Percentiles rank a stretch among this genome's conserved stretches.
Conservation (phyloP, 2,329 filamentous ascomycete species). For the Neonectria punicea region DNA sequence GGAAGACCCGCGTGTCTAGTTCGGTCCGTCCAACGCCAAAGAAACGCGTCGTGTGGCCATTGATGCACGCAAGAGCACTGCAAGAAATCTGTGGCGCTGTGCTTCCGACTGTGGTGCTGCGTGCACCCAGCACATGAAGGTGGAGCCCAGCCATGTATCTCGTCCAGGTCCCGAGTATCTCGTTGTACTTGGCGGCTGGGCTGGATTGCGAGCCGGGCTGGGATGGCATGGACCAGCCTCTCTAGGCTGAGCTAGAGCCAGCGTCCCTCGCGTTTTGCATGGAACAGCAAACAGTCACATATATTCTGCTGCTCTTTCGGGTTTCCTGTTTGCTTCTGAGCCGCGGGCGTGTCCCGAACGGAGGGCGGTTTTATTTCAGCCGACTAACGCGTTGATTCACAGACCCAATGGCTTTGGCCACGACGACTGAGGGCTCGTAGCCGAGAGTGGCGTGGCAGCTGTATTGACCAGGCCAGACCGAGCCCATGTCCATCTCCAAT, state of each 20-base stretch:
- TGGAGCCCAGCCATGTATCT: slow-evolving; percentile 25
- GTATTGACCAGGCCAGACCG: slow-evolving; percentile 6
- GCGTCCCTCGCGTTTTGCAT: neutral
- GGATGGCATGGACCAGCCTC: slow-evolving; percentile 16
- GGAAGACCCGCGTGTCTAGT: slow-evolving; percentile 18
- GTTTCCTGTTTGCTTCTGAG: slow-evolving; percentile 8
- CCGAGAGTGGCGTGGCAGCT: slow-evolving; percentile 18
- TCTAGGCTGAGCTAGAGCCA: slow-evolving; percentile 12
- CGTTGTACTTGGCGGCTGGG: slow-evolving; percentile 24
- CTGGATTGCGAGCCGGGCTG: slow-evolving; percentile 21
- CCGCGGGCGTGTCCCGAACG: neutral
- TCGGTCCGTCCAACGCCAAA: slow-evolving; percentile 17
- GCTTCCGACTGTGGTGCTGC: slow-evolving; percentile 24
- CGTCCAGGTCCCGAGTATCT: slow-evolving; percentile 24
- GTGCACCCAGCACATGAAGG: slow-evolving; percentile 14
- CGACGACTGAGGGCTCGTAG: neutral
- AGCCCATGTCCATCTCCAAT: neutral
- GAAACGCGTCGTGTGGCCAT: slow-evolving; percentile 2
- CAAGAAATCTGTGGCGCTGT: slow-evolving; percentile 30
- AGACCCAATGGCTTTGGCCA: neutral
- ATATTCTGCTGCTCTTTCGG: neutral
- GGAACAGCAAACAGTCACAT: slow-evolving; percentile 20
- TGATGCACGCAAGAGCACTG: slow-evolving; percentile 27
- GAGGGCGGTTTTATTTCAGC: slow-evolving; percentile 3
- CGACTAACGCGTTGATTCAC: slow-evolving; percentile 17